Evolutionary conservation across 495 filamentous ascomycete species (phyloP), one percentile per base, ranked within the genome.

Genomic region (Aspergillus heteromorphus): DNA sequence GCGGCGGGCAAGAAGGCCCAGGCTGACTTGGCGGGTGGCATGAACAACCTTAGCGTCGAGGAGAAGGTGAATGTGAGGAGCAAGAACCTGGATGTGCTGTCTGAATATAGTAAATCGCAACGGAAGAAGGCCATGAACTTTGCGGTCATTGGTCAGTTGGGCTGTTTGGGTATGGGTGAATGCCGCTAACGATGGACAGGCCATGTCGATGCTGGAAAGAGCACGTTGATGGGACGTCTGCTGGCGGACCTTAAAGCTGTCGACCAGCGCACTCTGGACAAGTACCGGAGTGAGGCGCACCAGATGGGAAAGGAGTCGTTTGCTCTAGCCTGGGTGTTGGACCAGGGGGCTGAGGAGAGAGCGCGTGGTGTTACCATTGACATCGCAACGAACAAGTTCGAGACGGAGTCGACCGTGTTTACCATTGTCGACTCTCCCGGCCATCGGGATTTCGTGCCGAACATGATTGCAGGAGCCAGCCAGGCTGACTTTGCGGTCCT

Each of bases 171-270:
- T n/a, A n/a, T n/a, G 5, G 34, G 10, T n/a, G 34, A 38, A n/a
- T n/a, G 34, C 20, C 36, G 25, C 25, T 21, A n/a, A 16, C 2
- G 17, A 16, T 27, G 19, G 25, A 5, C 9, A 92, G 91, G 93
- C 31, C 93, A 98, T 70, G 93, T 98, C 42, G 93, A 98, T 71
- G 91, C 92, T 40, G 93, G 93, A 25, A 98, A 98, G 71, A 96
- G 91, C 71, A 98, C 93, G 14, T 76, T 98, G 16, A 97, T 97
- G 95, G 93, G 93, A 9, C 83, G 93, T 14, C 72, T 98, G n/a
- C 77, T 98, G 16, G 87, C 89, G 27, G 95, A 97, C 63, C 79
- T 95, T 34, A 86, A 88, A 23, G 89, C 92, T 1, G 83, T 97
- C 6, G 87, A 96, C 57, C 83, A 93, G 62, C 78, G 91, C 34